Conservation (phyloP, 1,284 basidiomycete genomes). For the Xerocomus minutiporus region DNA sequence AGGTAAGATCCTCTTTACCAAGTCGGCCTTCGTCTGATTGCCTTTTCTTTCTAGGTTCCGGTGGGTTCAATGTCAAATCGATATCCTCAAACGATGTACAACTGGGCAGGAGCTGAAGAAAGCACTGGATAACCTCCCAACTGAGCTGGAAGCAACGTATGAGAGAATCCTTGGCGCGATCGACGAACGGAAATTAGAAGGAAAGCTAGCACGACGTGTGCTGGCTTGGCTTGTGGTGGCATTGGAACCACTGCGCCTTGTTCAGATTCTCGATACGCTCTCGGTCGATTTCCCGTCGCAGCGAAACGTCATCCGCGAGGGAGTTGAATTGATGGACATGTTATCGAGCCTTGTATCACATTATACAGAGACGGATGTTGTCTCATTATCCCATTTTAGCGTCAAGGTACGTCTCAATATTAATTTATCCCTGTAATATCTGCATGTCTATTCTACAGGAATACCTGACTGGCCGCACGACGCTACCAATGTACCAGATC, state of each 20-base stretch:
- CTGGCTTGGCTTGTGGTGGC: background rate
- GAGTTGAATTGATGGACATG: background rate
- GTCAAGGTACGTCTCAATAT: too few relatives aligned
- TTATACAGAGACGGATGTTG: too few relatives aligned
- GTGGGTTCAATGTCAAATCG: background rate
- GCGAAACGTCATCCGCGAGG: background rate
- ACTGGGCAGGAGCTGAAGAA: background rate
- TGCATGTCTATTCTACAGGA: background rate
- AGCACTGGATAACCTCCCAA: background rate
- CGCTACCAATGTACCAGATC: too few relatives aligned
- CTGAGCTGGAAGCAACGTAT: background rate
- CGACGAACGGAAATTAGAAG: background rate
- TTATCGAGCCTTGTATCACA: background rate
- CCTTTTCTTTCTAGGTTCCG: background rate
- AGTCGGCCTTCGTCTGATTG: background rate
- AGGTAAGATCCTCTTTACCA: background rate
- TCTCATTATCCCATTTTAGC: too few relatives aligned
- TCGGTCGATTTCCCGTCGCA: background rate
- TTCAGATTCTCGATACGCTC: background rate
- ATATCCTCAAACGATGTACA: background rate
- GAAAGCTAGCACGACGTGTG: background rate
- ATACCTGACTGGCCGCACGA: too few relatives aligned
- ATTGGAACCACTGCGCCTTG: background rate
- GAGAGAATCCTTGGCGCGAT: background rate
- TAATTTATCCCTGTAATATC: too few relatives aligned